A percentile compares a stretch with the other conserved stretches of the same genome.
phyloP scores from a whole-genome alignment of 164 flowering plant species.

The Litsea cubeba region DNA sequence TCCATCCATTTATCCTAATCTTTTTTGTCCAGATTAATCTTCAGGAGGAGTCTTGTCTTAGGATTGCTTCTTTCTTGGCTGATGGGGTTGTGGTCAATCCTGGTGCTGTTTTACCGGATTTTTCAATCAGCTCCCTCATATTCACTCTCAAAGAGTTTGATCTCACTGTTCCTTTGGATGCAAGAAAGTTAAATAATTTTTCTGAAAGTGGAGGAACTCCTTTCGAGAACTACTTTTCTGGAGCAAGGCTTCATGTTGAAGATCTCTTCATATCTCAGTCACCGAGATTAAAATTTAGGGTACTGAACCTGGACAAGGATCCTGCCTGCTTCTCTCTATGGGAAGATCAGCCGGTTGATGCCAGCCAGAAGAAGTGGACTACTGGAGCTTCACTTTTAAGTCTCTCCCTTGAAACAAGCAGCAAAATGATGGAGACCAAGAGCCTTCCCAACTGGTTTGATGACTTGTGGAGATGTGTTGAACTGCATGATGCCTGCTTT shows the following conservation, averaged over 20 bases:
- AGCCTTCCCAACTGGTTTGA: constrained; percentile 26
- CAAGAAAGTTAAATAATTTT: constrained; percentile 17
- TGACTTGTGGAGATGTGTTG: constrained; percentile 83
- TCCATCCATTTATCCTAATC: too few species aligned
- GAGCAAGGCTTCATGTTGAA: constrained; percentile 88
- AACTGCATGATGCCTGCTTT: constrained; percentile 58
- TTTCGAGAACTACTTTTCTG: constrained; percentile 47
- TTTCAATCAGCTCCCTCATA: constrained; percentile 61
- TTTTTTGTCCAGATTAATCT: constrained; percentile 58
- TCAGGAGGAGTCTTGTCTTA: constrained; percentile 93
- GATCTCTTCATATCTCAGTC: constrained; percentile 57
- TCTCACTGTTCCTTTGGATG: constrained; percentile 61
- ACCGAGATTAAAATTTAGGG: constrained; percentile 50
- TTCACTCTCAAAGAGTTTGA: constrained; percentile 70
- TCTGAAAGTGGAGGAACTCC: constrained; percentile 9
- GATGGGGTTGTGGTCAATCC: constrained; percentile 84
- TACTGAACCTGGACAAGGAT: constrained; percentile 85
- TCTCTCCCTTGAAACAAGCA: constrained; percentile 64
- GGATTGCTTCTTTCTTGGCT: constrained; percentile 81
- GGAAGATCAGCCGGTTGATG: constrained; percentile 90
- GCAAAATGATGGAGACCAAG: constrained; percentile 18
- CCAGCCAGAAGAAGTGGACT: constrained; percentile 78
- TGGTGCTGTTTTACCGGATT: constrained; percentile 79
- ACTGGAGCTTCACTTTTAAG: constrained; percentile 57
- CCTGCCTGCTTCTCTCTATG: constrained; percentile 95